Conservation (phyloP, 73 alveolate genomes). For the Symbiodinium natans region DNA sequence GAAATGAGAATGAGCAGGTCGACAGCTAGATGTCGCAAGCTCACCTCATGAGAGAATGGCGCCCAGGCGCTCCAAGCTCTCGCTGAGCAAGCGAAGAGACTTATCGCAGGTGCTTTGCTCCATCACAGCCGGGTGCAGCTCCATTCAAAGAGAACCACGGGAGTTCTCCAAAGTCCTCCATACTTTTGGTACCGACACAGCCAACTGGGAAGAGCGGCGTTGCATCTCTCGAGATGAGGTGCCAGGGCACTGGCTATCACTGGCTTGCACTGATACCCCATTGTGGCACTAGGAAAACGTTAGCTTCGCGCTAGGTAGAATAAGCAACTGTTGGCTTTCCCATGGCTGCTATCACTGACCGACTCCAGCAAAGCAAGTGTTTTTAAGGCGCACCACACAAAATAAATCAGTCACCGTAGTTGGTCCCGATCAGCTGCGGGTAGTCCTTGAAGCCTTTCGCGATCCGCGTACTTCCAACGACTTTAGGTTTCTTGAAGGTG, state of each 20-base stretch:
- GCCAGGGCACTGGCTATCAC: slow-evolving; percentile 2
- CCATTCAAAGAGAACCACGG: not conserved
- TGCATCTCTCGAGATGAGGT: slow-evolving; percentile 75
- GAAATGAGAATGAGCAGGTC: not conserved
- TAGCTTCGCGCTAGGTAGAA: too few relatives aligned
- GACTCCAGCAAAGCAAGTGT: too few relatives aligned
- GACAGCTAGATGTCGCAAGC: not conserved
- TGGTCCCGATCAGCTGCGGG: too few relatives aligned
- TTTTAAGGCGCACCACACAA: too few relatives aligned
- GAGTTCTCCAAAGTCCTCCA: slow-evolving; percentile 49
- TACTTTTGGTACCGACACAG: slow-evolving; percentile 91
- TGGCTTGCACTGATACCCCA: too few relatives aligned
- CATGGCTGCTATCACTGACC: not conserved
- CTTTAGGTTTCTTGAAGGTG: too few relatives aligned
- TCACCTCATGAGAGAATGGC: slow-evolving; percentile 4
- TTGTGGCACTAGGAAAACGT: too few relatives aligned
- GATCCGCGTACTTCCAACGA: too few relatives aligned
- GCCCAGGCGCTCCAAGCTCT: slow-evolving; percentile 63
- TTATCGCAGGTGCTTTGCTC: slow-evolving; percentile 70
- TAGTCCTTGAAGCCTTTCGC: too few relatives aligned
- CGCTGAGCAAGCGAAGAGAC: slow-evolving; percentile 81
- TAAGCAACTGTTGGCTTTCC: not conserved
- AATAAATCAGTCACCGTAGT: too few relatives aligned
- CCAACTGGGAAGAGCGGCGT: slow-evolving; percentile 92
- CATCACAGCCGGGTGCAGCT: slow-evolving; percentile 69